Evolutionary conservation across 179 eudicot species (phyloP).

Genomic region (Kewa caespitosa): DNA sequence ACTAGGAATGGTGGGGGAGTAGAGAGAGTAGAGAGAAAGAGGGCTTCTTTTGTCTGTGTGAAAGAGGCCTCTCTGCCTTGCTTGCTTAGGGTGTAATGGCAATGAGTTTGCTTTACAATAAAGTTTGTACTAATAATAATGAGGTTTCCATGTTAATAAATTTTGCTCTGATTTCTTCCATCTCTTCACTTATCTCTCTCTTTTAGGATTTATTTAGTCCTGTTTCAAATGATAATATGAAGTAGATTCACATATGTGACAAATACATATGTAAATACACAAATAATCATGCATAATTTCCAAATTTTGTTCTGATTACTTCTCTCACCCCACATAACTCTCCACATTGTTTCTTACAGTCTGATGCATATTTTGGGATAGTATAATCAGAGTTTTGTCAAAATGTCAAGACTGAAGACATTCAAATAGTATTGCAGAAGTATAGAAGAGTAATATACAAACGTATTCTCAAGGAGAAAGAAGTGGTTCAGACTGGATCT

Average conservation of each 20-base stretch:
- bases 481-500: background rate
- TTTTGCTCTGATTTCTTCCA: constrained; percentile 16
- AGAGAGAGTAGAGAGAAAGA: constrained; percentile 8
- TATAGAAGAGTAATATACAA: too few relatives aligned
- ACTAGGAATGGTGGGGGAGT: constrained; percentile 1
- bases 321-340: too few relatives aligned
- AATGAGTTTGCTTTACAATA: constrained; percentile 27
- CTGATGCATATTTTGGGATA: background rate
- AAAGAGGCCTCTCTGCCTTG: constrained; percentile 16
- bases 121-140: constrained; percentile 29
- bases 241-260: background rate
- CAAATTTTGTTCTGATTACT: too few relatives aligned
- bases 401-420: background rate
- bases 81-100: constrained; percentile 6
- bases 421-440: background rate
- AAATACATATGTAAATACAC: too few relatives aligned
- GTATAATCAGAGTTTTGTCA: background rate
- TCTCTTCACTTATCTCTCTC: background rate
- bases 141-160: constrained; percentile 12
- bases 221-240: too few relatives aligned
- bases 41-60: constrained; percentile 10
- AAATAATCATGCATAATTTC: too few relatives aligned
- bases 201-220: background rate
- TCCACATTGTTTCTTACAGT: too few relatives aligned
- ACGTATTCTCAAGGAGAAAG: background rate